Conservation (phyloP, 176 grass and related monocot species). For the Secale cereale region DNA sequence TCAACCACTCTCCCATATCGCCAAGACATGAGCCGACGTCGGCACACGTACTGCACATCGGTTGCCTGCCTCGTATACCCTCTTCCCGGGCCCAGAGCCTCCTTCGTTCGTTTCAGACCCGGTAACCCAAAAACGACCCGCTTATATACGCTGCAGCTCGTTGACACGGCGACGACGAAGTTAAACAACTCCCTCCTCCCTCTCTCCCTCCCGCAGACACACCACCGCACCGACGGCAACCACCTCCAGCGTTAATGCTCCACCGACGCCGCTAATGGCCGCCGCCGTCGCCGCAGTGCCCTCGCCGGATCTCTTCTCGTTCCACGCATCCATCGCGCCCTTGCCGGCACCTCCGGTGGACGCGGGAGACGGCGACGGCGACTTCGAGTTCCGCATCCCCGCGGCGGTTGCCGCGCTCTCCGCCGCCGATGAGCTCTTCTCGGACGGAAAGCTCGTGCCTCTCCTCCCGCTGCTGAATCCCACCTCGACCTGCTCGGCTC, state of each 20-base stretch:
- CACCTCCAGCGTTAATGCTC: constrained; percentile 36
- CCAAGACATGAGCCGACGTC: background rate
- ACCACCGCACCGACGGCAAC: constrained; percentile 3
- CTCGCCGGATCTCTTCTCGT: constrained; percentile 35
- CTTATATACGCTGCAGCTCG: constrained; percentile 27
- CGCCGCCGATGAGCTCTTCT: constrained; percentile 73
- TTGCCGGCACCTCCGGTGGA: background rate
- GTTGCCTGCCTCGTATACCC: constrained; percentile 44
- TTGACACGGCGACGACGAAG: constrained; percentile 31
- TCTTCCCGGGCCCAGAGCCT: background rate
- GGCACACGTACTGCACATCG: background rate
- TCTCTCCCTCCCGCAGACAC: background rate
- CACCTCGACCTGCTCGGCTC: background rate
- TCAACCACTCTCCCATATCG: background rate
- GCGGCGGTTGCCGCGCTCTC: constrained; percentile 44
- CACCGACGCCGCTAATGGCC: constrained; percentile 34
- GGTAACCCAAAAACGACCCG: background rate
- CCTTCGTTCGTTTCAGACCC: background rate
- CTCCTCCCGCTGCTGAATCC: constrained; percentile 18
- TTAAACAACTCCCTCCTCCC: constrained; percentile 23
- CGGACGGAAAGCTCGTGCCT: constrained; percentile 58
- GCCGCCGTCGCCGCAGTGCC: constrained; percentile 32
- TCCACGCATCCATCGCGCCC: background rate
- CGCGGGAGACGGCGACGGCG: background rate
- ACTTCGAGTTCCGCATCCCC: constrained; percentile 62